Base-by-base conservation (phyloP, 352 stramenopile species). In the Globisporangium carolinianum region DNA sequence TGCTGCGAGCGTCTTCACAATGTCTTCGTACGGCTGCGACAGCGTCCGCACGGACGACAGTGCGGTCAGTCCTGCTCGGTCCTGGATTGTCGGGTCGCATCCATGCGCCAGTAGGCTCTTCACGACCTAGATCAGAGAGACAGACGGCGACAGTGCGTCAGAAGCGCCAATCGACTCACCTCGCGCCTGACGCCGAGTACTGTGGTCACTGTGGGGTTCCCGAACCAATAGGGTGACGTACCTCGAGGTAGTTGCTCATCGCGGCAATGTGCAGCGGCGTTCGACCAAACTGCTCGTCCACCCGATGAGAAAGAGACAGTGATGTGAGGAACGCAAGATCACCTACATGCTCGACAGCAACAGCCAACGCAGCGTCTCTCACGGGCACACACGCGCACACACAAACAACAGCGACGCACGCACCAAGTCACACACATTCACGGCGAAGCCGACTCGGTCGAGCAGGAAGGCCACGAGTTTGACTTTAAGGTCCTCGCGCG, bases 231-330 rank as follows among this genome's bases (percentile, higher is more conserved):
- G 15, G 8, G 9, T 6, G 6, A 43, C 53, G 17, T 53, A 84
- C 76, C 58, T 94, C 67, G 9, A 64, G 53, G 52, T 76, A 87
- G 3, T 83, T 82, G 32, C 67, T 74, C 69, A 94, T 79, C 0
- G 84, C 73, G 47, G 84, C 78, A 53, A 87, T 66, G 71, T 94
- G 84, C 53, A 92, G 57, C 37, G 78, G 73, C 17, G 79, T 90
- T 45, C 76, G 78, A 17, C 80, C 84, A 71, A 90, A 87, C 76
- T 89, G 7, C 35, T 63, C 32, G 24, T 32, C 2, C 24, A 32
- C 24, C 24, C 24, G 24, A 32, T 32, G 24, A 32, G 24, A 32
- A 32, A 32, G 24, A 41, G 8, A 56, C 32, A 67, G 15, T 53
- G 18, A 6, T 4, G 45, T 24, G 45, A 17, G 4, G 45, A 12